Evolutionary conservation across 1,139 yeast species (phyloP).

Genomic region (Debaryomycetaceae sp.): DNA sequence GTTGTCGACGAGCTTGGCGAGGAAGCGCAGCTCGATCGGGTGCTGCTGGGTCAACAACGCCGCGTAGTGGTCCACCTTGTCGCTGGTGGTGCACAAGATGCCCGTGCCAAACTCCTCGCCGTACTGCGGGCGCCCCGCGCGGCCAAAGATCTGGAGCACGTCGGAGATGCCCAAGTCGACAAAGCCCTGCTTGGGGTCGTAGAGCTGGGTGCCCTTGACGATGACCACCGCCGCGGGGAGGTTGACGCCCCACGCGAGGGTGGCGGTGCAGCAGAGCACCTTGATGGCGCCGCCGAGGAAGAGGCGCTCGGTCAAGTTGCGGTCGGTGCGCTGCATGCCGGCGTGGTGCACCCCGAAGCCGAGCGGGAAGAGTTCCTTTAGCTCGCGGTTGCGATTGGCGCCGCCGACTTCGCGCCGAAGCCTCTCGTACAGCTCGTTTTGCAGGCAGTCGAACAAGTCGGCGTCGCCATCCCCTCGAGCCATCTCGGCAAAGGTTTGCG

Average conservation of each 20-base stretch:
- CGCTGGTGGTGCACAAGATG: constrained; percentile 79
- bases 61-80: constrained; percentile 79
- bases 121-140: constrained; percentile 99
- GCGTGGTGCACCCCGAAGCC: constrained; percentile 98
- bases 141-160: constrained; percentile 95
- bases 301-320: constrained; percentile 86
- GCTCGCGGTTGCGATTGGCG: constrained; percentile 70
- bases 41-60: constrained; percentile 89
- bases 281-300: constrained; percentile 82
- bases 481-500: constrained; percentile 65
- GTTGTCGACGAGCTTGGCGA: constrained; percentile 79
- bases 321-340: constrained; percentile 88
- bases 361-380: constrained; percentile 70
- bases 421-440: constrained; percentile 37
- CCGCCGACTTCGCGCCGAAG: constrained; percentile 57
- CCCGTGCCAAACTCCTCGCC: constrained; percentile 85
- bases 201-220: constrained; percentile 93
- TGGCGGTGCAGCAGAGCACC: constrained; percentile 93
- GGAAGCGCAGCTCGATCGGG: constrained; percentile 86
- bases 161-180: constrained; percentile 93
- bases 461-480: constrained; percentile 59
- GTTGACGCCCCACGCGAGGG: constrained; percentile 99
- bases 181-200: constrained; percentile 88
- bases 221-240: constrained; percentile 97
- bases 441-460: constrained; percentile 59